These are phyloP conservation scores for Tulasnella sp. DNA, from an alignment of 768 basidiomycete species.

Conservation along the genomic window DNA sequence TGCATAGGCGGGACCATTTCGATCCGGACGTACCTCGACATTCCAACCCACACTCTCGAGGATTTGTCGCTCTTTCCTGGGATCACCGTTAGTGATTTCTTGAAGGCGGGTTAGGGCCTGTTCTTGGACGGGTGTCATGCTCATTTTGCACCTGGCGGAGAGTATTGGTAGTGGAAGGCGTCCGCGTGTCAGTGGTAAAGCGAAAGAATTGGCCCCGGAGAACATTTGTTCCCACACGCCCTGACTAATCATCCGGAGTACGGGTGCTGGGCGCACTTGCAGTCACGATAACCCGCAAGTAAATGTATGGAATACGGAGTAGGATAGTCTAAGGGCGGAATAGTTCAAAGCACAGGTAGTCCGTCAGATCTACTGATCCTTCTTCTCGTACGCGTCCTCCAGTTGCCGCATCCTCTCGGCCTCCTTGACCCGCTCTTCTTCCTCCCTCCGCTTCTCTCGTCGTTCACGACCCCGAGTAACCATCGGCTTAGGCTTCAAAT, in stretches of 20 bases:
- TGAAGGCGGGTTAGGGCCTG: conserved; percentile 34
- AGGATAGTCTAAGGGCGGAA: not conserved
- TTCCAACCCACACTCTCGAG: conserved; percentile 57
- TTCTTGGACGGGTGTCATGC: conserved; percentile 20
- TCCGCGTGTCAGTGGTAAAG: not conserved
- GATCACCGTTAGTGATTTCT: conserved; percentile 47
- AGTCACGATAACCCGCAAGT: too few relatives aligned
- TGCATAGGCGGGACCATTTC: not conserved
- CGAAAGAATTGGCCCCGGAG: not conserved
- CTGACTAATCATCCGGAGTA: too few relatives aligned
- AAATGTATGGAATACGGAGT: too few relatives aligned
- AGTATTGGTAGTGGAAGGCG: not conserved
- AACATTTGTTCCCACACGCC: not conserved
- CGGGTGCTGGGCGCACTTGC: too few relatives aligned
- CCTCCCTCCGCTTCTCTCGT: conserved; percentile 45
- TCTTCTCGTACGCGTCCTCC: conserved; percentile 28
- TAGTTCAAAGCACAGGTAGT: not conserved
- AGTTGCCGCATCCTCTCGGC: conserved; percentile 18
- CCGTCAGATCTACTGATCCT: conserved; percentile 19
- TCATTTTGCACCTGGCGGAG: not conserved
- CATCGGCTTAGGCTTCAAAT: conserved; percentile 73
- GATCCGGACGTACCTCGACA: conserved; percentile 41
- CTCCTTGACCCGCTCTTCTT: conserved; percentile 27
- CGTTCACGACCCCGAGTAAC: conserved; percentile 75
- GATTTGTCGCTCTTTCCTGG: conserved; percentile 47